A percentile compares a stretch with the other conserved stretches of the same genome.
These are phyloP conservation scores for Emericellopsis cladophorae DNA, from an alignment of 2,329 filamentous ascomycete species.

Conservation along the genomic window DNA sequence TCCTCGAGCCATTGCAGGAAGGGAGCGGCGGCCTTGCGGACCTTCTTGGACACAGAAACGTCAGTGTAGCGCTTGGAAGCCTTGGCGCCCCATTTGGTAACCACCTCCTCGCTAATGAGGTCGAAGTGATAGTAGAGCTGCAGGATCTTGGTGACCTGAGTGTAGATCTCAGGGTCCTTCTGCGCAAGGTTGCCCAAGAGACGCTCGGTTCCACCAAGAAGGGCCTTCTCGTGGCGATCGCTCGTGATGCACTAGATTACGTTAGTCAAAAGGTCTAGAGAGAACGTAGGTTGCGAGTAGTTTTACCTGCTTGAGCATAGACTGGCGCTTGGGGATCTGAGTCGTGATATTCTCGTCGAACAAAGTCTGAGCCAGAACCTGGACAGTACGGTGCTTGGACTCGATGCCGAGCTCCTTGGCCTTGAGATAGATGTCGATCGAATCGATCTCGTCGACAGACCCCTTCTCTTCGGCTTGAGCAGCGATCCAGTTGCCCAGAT, in stretches of 20 bases:
- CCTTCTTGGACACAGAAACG: conserved; percentile 78
- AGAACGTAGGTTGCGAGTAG: background rate
- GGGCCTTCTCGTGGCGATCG: conserved; percentile 88
- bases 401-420: conserved; percentile 94
- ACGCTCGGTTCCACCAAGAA: conserved; percentile 89
- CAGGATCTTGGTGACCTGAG: conserved; percentile 72
- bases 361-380: conserved; percentile 84
- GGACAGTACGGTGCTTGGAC: conserved; percentile 81
- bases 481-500: conserved; percentile 87
- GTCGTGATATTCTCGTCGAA: conserved; percentile 84
- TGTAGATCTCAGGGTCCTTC: conserved; percentile 65
- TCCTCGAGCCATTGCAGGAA: conserved; percentile 92
- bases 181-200: conserved; percentile 62
- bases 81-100: conserved; percentile 85
- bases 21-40: conserved; percentile 84
- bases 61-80: conserved; percentile 99
- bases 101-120: conserved; percentile 74
- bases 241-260: conserved; percentile 58
- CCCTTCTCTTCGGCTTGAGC: conserved; percentile 59
- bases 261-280: conserved; percentile 14
- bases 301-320: conserved; percentile 76
- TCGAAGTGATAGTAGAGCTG: conserved; percentile 87
- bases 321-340: conserved; percentile 73
- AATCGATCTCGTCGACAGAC: conserved; percentile 66
- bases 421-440: conserved; percentile 89